phyloP scores from a whole-genome alignment of 495 filamentous ascomycete genomes.

The Xylaria cubensis region DNA sequence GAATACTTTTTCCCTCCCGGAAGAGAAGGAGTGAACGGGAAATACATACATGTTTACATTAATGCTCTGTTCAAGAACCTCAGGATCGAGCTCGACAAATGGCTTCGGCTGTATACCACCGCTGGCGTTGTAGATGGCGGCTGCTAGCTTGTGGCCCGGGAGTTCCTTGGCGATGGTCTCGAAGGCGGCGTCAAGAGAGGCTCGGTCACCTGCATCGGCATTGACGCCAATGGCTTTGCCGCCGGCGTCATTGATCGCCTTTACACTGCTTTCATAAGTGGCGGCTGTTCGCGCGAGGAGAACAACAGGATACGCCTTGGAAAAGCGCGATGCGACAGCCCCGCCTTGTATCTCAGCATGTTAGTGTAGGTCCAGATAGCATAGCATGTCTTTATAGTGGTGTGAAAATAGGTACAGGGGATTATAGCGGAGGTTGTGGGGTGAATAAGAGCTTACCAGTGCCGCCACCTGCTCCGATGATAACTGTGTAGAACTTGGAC shows the following conservation, averaged over 20 bases:
- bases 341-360: slow-evolving; percentile 34
- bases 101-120: slow-evolving; percentile 74
- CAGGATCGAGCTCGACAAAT: slow-evolving; percentile 73
- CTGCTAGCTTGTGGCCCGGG: slow-evolving; percentile 63
- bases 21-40: not conserved
- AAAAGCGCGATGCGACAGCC: slow-evolving; percentile 71
- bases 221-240: slow-evolving; percentile 79
- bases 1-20: not conserved
- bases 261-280: slow-evolving; percentile 70
- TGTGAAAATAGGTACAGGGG: not conserved
- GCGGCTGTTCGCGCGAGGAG: slow-evolving; percentile 73
- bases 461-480: slow-evolving; percentile 74
- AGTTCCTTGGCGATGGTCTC: slow-evolving; percentile 67
- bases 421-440: slow-evolving; percentile 2
- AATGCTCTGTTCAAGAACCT: slow-evolving; percentile 65
- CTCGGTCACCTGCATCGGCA: slow-evolving; percentile 70
- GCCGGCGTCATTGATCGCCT: slow-evolving; percentile 72
- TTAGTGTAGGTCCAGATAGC: not conserved
- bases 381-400: not conserved
- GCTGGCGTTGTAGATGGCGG: slow-evolving; percentile 84
- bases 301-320: slow-evolving; percentile 74
- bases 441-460: slow-evolving; percentile 52
- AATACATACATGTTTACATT: slow-evolving; percentile 65
- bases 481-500: slow-evolving; percentile 64
- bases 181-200: slow-evolving; percentile 71